phyloP scores from a whole-genome alignment of 768 basidiomycete genomes.

The Gloeopeniophorella convolvens region DNA sequence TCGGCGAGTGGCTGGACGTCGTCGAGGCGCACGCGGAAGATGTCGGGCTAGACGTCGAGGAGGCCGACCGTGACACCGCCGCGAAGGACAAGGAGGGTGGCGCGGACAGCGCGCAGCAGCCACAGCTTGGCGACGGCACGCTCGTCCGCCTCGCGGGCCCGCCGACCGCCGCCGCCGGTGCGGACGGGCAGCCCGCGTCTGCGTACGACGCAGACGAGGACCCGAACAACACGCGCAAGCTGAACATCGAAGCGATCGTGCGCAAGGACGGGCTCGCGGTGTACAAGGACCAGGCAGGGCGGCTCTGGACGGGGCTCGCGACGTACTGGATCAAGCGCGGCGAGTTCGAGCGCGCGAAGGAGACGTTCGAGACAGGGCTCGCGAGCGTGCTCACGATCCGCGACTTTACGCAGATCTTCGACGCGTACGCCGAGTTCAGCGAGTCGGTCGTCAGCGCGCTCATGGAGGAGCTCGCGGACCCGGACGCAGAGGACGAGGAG shows the following conservation, averaged over 20 bases:
- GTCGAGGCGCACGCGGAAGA: conserved; percentile 89
- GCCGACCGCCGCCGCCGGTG: conserved; percentile 43
- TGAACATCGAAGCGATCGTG: conserved; percentile 86
- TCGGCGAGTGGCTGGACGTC: conserved; percentile 88
- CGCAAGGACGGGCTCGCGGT: conserved; percentile 78
- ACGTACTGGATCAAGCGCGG: conserved; percentile 98
- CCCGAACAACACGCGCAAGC: conserved; percentile 54
- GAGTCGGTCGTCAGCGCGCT: conserved; percentile 85
- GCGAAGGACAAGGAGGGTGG: conserved; percentile 43
- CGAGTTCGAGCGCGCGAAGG: conserved; percentile 87
- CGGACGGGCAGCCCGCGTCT: conserved; percentile 43
- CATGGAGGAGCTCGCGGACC: conserved; percentile 78
- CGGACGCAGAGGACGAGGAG: conserved; percentile 73
- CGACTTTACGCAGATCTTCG: conserved; percentile 97
- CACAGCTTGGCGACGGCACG: not conserved
- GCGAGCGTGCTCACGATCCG: conserved; percentile 82
- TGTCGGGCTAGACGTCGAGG: conserved; percentile 81
- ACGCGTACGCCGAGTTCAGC: conserved; percentile 91
- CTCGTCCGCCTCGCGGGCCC: conserved; percentile 70
- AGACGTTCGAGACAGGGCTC: conserved; percentile 84
- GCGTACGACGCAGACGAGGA: conserved; percentile 82
- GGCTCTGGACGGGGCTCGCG: conserved; percentile 91
- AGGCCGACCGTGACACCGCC: conserved; percentile 38
- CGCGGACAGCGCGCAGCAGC: conserved; percentile 37
- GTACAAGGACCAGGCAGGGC: conserved; percentile 96